These are phyloP conservation scores for Talaromyces liani DNA, from an alignment of 495 filamentous ascomycete genomes.

Conservation along the genomic window DNA sequence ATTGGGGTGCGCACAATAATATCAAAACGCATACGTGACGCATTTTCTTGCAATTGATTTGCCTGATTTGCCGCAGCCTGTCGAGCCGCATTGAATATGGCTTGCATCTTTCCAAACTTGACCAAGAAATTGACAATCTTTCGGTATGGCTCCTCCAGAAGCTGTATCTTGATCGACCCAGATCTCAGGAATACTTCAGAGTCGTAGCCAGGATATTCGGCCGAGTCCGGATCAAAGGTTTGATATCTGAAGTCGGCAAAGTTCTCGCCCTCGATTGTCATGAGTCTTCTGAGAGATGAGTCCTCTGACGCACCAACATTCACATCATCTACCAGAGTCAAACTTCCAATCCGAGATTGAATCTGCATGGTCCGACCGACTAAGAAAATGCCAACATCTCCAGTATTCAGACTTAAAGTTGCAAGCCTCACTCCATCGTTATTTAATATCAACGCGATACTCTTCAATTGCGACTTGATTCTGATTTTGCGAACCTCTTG, in stretches of 20 bases:
- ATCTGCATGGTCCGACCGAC: slow-evolving; percentile 79
- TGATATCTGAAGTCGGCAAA: slow-evolving; percentile 98
- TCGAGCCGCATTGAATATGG: slow-evolving; percentile 93
- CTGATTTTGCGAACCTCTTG: slow-evolving; percentile 52
- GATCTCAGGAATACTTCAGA: slow-evolving; percentile 82
- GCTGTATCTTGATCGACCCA: slow-evolving; percentile 93
- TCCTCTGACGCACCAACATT: slow-evolving; percentile 78
- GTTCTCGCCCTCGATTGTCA: slow-evolving; percentile 91
- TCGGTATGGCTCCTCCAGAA: slow-evolving; percentile 91
- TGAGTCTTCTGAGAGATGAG: slow-evolving; percentile 75
- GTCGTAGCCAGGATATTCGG: slow-evolving; percentile 88
- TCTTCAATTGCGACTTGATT: slow-evolving; percentile 88
- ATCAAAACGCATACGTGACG: slow-evolving; percentile 86
- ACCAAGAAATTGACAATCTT: slow-evolving; percentile 97
- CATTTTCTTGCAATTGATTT: slow-evolving; percentile 82
- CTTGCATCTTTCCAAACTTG: slow-evolving; percentile 99
- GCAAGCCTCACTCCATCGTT: slow-evolving; percentile 95
- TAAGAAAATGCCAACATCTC: slow-evolving; percentile 83
- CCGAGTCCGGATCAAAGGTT: slow-evolving; percentile 73
- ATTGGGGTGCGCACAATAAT: slow-evolving; percentile 91
- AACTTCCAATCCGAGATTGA: slow-evolving; percentile 75
- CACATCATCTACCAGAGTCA: slow-evolving; percentile 86
- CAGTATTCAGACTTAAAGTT: slow-evolving; percentile 84
- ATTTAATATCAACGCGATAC: slow-evolving; percentile 91
- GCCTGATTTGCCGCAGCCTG: slow-evolving; percentile 94